Conservation (phyloP, 2,329 filamentous ascomycete genomes). For the Sordariomycetes sp. region DNA sequence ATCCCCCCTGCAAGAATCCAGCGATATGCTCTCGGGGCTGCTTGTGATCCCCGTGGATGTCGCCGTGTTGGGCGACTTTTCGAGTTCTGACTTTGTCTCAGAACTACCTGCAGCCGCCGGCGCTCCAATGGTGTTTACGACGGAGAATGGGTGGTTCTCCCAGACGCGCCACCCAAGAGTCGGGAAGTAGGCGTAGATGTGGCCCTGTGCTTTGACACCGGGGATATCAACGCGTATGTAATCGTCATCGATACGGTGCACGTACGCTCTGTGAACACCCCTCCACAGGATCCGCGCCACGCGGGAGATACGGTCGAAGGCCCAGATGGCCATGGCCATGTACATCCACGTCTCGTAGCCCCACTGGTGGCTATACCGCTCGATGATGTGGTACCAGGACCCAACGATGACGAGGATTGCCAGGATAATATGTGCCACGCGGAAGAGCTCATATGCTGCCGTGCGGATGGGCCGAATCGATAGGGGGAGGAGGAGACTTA, state of each 20-base stretch:
- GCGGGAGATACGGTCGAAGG: conserved; percentile 14
- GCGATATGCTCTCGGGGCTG: background rate
- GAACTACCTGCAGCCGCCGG: background rate
- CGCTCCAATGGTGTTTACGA: conserved; percentile 8
- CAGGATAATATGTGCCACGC: conserved; percentile 25
- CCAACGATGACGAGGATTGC: conserved; percentile 25
- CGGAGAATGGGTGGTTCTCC: conserved; percentile 19
- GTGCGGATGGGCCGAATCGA: conserved; percentile 22
- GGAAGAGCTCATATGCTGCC: conserved; percentile 27
- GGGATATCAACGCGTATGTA: conserved; percentile 16
- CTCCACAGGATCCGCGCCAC: conserved; percentile 8
- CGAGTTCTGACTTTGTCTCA: background rate
- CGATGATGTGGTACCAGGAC: conserved; percentile 26
- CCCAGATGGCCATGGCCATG: conserved; percentile 15
- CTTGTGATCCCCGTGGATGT: background rate
- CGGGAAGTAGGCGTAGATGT: conserved; percentile 18
- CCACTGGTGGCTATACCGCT: conserved; percentile 19
- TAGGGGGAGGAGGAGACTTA: conserved; percentile 15
- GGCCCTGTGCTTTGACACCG: conserved; percentile 10
- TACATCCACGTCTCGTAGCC: conserved; percentile 25
- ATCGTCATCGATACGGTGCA: conserved; percentile 14
- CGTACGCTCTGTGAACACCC: conserved; percentile 14
- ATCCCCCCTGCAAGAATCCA: background rate
- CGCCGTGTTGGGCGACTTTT: background rate
- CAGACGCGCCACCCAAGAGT: conserved; percentile 16